Conservation (phyloP, 139 green algal genomes). For the Chlorella vulgaris region DNA sequence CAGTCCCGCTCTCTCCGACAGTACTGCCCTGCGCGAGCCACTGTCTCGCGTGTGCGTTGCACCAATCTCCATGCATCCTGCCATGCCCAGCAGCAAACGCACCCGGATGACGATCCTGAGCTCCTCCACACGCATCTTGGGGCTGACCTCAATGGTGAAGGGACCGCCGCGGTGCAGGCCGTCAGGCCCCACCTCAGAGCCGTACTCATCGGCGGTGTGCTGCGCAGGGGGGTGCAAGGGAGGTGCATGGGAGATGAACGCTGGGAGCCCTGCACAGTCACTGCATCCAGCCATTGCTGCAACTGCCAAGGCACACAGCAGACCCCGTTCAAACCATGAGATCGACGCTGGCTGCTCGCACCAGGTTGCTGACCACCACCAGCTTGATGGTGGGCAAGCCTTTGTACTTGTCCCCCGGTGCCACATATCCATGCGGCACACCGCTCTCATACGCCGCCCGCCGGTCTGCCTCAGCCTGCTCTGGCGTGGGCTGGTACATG, state of each 20-base stretch:
- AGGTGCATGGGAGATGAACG: no score
- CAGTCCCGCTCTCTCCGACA: no score
- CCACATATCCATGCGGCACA: conserved; percentile 85
- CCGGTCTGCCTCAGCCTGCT: conserved; percentile 83
- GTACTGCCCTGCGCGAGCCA: no score
- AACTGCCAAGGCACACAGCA: no score
- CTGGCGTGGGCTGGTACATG: conserved; percentile 83
- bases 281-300: no score
- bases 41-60: no score
- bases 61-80: not conserved
- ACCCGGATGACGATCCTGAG: conserved; percentile 77
- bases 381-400: conserved; percentile 73
- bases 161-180: conserved; percentile 79
- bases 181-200: conserved; percentile 49
- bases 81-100: conserved; percentile 7
- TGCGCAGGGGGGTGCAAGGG: conserved; percentile 45
- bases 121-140: conserved; percentile 83
- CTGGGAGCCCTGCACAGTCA: no score
- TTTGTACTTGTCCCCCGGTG: conserved; percentile 64
- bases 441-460: conserved; percentile 71
- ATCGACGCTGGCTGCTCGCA: conserved; percentile 21
- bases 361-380: conserved; percentile 76
- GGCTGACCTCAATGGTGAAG: conserved; percentile 74
- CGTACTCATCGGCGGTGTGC: conserved; percentile 85
- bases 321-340: no score